A percentile compares a stretch with the other conserved stretches of the same genome.
phyloP scores from a whole-genome alignment of 805 yeast species.

The Lipomyces yamadae region DNA sequence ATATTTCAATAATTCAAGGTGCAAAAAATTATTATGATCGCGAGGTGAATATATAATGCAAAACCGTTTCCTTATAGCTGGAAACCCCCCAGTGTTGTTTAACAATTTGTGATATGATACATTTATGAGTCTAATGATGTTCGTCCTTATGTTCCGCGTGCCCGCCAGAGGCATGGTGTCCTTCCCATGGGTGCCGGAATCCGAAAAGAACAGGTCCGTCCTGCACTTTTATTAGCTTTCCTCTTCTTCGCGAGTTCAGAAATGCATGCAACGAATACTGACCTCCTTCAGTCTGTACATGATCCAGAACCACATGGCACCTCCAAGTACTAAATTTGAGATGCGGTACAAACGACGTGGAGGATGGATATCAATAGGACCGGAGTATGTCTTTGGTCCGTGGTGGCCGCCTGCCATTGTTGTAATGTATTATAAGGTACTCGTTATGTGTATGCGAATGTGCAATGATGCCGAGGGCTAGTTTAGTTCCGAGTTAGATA shows the following conservation, averaged over 20 bases:
- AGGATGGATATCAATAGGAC: slow-evolving; percentile 67
- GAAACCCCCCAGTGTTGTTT: background rate
- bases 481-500: background rate
- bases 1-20: background rate
- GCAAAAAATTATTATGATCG: background rate
- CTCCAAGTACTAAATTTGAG: slow-evolving; percentile 73
- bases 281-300: slow-evolving; percentile 63
- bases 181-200: slow-evolving; percentile 50
- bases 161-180: slow-evolving; percentile 39
- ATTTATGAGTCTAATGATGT: slow-evolving; percentile 18
- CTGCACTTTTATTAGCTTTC: slow-evolving; percentile 23
- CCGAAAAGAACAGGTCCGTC: slow-evolving; percentile 50
- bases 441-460: background rate
- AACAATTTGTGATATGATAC: background rate
- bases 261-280: background rate
- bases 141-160: slow-evolving; percentile 39
- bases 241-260: background rate
- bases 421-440: background rate
- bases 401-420: slow-evolving; percentile 38
- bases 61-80: background rate
- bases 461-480: background rate
- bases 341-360: slow-evolving; percentile 57
- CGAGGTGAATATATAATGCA: background rate
- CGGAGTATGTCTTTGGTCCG: slow-evolving; percentile 54
- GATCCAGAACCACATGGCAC: slow-evolving; percentile 88